Evolutionary conservation across 2,329 filamentous ascomycete genomes (phyloP).

Genomic region (Hymenoscyphus fraxineus): DNA sequence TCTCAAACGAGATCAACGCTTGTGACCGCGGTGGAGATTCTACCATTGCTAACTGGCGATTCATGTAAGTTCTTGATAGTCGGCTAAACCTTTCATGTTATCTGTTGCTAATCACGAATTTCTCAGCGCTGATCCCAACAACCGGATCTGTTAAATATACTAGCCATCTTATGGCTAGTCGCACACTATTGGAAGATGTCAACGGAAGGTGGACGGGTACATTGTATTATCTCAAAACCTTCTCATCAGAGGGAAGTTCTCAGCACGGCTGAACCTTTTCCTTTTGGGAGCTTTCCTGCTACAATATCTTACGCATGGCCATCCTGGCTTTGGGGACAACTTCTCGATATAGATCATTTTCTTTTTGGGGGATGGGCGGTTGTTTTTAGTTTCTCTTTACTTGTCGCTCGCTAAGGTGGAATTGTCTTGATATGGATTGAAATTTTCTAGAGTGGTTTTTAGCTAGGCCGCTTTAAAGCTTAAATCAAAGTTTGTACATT

Average conservation of each 20-base stretch:
- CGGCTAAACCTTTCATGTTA: not conserved
- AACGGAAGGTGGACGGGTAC: not conserved
- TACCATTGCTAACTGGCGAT: not conserved
- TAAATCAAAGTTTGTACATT: not conserved
- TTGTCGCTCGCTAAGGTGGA: not conserved
- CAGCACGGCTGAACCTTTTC: not conserved
- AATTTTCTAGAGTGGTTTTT: not conserved
- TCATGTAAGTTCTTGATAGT: not conserved
- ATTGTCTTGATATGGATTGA: not conserved
- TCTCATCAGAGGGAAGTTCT: not conserved
- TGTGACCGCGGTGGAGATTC: not conserved
- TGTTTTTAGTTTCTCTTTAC: not conserved
- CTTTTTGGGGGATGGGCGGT: not conserved
- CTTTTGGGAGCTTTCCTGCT: not conserved
- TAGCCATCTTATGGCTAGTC: not conserved
- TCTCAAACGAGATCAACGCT: not conserved
- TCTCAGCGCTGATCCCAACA: not conserved
- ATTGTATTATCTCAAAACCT: not conserved
- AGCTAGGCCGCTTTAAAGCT: slow-evolving; percentile 2
- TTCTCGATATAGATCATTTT: not conserved
- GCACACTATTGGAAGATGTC: not conserved
- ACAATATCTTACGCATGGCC: not conserved
- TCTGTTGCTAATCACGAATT: not conserved
- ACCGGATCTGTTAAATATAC: not conserved
- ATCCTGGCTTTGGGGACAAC: not conserved